Evolutionary conservation across 345 rosid genomes (phyloP).

Genomic region (Gossypium raimondii): DNA sequence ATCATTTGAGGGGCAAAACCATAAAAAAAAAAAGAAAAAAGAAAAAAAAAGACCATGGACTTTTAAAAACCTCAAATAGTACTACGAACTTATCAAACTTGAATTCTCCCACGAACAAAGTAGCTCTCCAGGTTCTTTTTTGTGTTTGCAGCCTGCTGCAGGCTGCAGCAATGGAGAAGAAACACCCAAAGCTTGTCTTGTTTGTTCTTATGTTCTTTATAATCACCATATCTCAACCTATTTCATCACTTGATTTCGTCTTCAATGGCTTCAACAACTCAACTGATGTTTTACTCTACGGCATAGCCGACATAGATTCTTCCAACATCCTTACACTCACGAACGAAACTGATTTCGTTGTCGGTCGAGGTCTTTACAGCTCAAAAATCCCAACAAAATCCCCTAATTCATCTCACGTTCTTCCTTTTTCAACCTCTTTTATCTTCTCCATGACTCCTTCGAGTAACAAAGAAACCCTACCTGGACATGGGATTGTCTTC

Average conservation of each 20-base stretch:
- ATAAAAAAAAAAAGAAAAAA: not conserved
- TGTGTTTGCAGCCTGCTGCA: not conserved
- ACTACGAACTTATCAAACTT: not conserved
- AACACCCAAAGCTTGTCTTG: conserved; percentile 3
- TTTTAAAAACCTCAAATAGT: not conserved
- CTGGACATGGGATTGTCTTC: conserved; percentile 70
- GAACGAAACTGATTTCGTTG: conserved; percentile 35
- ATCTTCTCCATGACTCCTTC: conserved; percentile 67
- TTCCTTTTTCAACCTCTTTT: conserved; percentile 64
- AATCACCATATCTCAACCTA: conserved; percentile 14
- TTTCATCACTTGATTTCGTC: conserved; percentile 46
- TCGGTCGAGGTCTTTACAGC: conserved; percentile 64
- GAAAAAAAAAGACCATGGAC: not conserved
- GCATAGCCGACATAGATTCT: conserved; percentile 42
- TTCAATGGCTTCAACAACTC: conserved; percentile 62
- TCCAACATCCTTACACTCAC: conserved; percentile 58
- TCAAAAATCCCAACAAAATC: conserved; percentile 37
- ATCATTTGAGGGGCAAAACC: not conserved
- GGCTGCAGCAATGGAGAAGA: conserved; percentile 26
- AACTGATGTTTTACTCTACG: conserved; percentile 36
- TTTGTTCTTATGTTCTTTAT: conserved; percentile 4
- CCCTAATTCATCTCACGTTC: conserved; percentile 34
- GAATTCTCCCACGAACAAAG: not conserved
- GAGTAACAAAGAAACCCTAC: conserved; percentile 24
- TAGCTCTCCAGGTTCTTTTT: conserved; percentile 7